phyloP scores from a whole-genome alignment of 768 basidiomycete species.

The Nevesoporus exiguus region DNA sequence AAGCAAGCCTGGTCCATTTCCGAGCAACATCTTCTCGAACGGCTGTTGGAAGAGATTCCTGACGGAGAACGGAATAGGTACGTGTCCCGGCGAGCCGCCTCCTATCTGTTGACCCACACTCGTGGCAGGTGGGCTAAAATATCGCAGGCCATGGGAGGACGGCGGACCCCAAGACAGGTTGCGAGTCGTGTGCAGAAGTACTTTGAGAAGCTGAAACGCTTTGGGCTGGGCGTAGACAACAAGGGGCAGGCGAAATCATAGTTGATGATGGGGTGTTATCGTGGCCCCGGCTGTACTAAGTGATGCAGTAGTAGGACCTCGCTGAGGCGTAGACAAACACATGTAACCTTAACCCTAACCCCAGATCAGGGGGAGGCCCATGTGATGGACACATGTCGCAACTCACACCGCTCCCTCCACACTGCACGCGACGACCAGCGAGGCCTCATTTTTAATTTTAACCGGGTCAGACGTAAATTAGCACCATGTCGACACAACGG shows the following conservation, averaged over 20 bases:
- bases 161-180: conserved; percentile 78
- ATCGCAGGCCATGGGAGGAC: conserved; percentile 75
- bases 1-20: conserved; percentile 75
- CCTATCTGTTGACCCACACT: conserved; percentile 9
- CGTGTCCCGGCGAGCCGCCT: conserved; percentile 15
- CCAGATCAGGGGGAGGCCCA: conserved; percentile 1
- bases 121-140: conserved; percentile 70
- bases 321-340: not conserved
- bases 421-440: not conserved
- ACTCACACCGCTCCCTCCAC: not conserved
- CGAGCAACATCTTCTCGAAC: conserved; percentile 76
- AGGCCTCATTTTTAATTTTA: not conserved
- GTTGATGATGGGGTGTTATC: not conserved
- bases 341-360: conserved; percentile 30
- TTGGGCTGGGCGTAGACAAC: conserved; percentile 49
- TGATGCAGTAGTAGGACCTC: not conserved
- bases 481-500: conserved; percentile 43
- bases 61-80: conserved; percentile 74
- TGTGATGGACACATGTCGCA: not conserved
- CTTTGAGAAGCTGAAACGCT: conserved; percentile 78
- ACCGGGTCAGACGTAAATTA: conserved; percentile 19
- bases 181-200: conserved; percentile 88
- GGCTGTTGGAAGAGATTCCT: conserved; percentile 70
- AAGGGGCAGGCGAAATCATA: conserved; percentile 24
- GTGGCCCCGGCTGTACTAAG: not conserved